Evolutionary conservation across 1,139 yeast genomes (phyloP), one percentile per base, ranked within the genome.

Genomic region (Saccharomyces pastorianus): DNA sequence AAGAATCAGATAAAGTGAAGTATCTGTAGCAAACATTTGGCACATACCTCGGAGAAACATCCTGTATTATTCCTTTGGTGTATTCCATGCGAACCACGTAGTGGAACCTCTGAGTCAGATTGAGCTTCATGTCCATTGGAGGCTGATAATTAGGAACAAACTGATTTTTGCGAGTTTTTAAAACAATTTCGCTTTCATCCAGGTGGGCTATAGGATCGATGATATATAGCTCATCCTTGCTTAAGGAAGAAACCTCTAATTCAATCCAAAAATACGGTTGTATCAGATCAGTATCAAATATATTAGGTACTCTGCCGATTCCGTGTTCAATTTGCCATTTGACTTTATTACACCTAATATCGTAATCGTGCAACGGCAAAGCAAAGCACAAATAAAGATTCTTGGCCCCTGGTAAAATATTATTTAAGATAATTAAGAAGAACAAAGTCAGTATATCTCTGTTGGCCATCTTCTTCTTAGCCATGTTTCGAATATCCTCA

Each of bases 191-290:
- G 2, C 51, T 44, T 26, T 61, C 57, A 4, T 60, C 53, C 4
- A 59, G 23, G 31, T 59, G 59, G 5, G 62, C 64, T 2, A 63
- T 46, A 3, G 68, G 68, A 51, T 64, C 68, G 20, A 64, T 57
- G 2, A 61, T 56, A 48, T 58, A 62, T 6, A 60, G n/a, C n/a
- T 55, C 48, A 48, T 50, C 51, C 1, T 49, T 46, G 17, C 51
- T 48, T 23, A 52, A 26, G 6, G 49, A 42, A 38, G 42, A 6
- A 38, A 38, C 9, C 11, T 38, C 42, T 7, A 63, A 46, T 47
- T 64, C 67, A 20, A 64, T 56, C 68, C 68, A 64, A 49, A 63
- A 63, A 56, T 57, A 54, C 1, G 68, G 68, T 23, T 58, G 52
- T 8, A 64, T 48, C 9, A 64, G 53, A 48, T 64, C 68, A 1